phyloP scores from a whole-genome alignment of 2,329 filamentous ascomycete species.

The Penicillium paneum region DNA sequence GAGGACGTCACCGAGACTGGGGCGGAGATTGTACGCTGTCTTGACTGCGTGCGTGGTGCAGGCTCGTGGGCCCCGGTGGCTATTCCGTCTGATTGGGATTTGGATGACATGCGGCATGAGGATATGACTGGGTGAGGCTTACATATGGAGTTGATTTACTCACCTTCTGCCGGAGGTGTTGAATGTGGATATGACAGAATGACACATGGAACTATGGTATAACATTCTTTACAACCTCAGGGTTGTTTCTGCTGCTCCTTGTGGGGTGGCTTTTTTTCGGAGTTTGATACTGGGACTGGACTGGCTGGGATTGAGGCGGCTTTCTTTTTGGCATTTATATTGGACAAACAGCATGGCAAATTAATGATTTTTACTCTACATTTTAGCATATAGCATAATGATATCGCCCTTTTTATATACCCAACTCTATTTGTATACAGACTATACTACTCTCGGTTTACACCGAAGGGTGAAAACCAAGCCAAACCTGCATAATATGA shows the following conservation, averaged over 20 bases:
- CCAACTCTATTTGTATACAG: no score
- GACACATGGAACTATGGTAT: background rate
- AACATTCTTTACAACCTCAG: background rate
- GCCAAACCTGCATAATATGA: no score
- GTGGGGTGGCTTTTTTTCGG: background rate
- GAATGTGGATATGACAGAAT: background rate
- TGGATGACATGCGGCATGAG: constrained; percentile 17
- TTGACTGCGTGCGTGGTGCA: constrained; percentile 34
- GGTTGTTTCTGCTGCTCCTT: constrained; percentile 1
- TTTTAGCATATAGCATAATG: constrained; percentile 5
- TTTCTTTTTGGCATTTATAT: background rate
- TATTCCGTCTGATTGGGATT: constrained; percentile 13
- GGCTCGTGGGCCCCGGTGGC: constrained; percentile 12
- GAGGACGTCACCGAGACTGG: constrained; percentile 39
- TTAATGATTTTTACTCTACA: background rate
- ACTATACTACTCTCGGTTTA: background rate
- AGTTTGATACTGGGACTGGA: constrained; percentile 3
- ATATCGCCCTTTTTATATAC: background rate
- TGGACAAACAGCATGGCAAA: background rate
- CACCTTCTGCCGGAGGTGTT: background rate
- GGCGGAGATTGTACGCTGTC: constrained; percentile 37
- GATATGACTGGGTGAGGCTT: constrained; percentile 6
- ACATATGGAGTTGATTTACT: background rate
- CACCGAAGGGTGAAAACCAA: background rate
- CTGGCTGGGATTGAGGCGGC: background rate